Evolutionary conservation across 192 early-diverging fungal genomes (phyloP).

Genomic region (Phlyctochytrium arcticum): DNA sequence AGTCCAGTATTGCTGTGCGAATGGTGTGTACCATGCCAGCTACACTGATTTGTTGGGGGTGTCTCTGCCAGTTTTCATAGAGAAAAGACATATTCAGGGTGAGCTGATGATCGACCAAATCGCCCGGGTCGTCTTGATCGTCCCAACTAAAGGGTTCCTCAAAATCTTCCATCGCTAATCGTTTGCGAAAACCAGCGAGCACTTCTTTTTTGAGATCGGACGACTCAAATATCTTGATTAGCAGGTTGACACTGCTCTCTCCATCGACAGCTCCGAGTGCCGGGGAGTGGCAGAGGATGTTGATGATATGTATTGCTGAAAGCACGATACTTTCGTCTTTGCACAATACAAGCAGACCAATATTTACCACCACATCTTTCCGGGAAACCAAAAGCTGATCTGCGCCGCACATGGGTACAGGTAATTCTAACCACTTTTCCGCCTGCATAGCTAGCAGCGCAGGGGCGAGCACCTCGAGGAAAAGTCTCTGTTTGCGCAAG

Average conservation of each 20-base stretch:
- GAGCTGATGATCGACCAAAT: conserved; percentile 32
- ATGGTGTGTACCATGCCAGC: conserved; percentile 53
- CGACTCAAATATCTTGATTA: conserved; percentile 66
- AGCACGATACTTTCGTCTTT: conserved; percentile 68
- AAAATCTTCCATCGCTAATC: conserved; percentile 64
- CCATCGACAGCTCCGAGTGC: conserved; percentile 57
- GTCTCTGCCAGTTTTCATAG: conserved; percentile 2
- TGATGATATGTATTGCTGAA: conserved; percentile 65
- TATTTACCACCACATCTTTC: conserved; percentile 61
- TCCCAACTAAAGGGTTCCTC: conserved; percentile 20
- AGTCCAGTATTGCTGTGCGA: conserved; percentile 77
- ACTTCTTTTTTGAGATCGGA: conserved; percentile 66
- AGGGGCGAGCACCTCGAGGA: conserved; percentile 65
- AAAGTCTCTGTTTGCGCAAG: conserved; percentile 69
- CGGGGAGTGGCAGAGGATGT: conserved; percentile 66
- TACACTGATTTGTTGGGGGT: neutral
- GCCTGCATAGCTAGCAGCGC: conserved; percentile 42
- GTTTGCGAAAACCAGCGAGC: conserved; percentile 69
- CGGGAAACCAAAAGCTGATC: conserved; percentile 77
- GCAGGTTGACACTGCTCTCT: conserved; percentile 53
- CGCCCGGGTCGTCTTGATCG: conserved; percentile 28
- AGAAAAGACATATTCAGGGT: too few relatives aligned
- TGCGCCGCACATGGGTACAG: conserved; percentile 62
- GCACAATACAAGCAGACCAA: conserved; percentile 67
- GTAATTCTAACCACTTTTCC: conserved; percentile 30